Percentiles rank a stretch among this genome's conserved stretches.
phyloP scores from a whole-genome alignment of 257 asterid species.

The Gentiana straminea region DNA sequence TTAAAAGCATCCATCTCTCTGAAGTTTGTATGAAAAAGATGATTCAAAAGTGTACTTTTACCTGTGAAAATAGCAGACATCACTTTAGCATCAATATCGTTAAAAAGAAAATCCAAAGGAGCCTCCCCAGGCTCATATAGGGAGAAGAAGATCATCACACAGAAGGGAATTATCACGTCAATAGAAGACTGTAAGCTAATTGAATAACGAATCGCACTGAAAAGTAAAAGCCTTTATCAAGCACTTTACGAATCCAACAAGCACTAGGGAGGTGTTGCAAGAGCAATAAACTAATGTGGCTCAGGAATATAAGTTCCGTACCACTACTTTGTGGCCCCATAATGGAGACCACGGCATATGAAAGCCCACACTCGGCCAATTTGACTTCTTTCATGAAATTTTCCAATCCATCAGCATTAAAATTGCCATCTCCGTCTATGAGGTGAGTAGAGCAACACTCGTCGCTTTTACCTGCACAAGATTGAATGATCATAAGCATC shows the following conservation, averaged over 20 bases:
- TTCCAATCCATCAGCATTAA: slow-evolving; percentile 65
- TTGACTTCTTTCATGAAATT: slow-evolving; percentile 69
- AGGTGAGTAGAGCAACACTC: slow-evolving; percentile 81
- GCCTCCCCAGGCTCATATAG: neutral
- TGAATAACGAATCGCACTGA: neutral
- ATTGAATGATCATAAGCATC: slow-evolving; percentile 19
- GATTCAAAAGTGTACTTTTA: slow-evolving; percentile 83
- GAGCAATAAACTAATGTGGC: neutral
- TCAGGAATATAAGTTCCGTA: slow-evolving; percentile 17
- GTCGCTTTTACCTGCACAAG: no score
- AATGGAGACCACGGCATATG: slow-evolving; percentile 92
- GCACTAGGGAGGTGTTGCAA: slow-evolving; percentile 2
- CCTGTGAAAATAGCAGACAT: slow-evolving; percentile 41
- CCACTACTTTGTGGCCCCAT: slow-evolving; percentile 99
- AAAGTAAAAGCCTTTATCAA: neutral
- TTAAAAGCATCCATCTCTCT: slow-evolving; percentile 90
- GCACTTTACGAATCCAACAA: neutral
- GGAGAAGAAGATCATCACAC: neutral
- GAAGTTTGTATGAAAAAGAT: slow-evolving; percentile 66
- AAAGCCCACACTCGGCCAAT: slow-evolving; percentile 86
- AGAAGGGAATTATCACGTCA: no score
- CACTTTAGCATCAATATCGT: neutral
- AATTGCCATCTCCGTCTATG: slow-evolving; percentile 83
- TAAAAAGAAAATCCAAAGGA: neutral
- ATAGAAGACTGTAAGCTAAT: neutral